Percentiles rank a stretch among this genome's conserved stretches.
Conservation (phyloP, 2,329 filamentous ascomycete genomes). For the Colletotrichum zoysiae region DNA sequence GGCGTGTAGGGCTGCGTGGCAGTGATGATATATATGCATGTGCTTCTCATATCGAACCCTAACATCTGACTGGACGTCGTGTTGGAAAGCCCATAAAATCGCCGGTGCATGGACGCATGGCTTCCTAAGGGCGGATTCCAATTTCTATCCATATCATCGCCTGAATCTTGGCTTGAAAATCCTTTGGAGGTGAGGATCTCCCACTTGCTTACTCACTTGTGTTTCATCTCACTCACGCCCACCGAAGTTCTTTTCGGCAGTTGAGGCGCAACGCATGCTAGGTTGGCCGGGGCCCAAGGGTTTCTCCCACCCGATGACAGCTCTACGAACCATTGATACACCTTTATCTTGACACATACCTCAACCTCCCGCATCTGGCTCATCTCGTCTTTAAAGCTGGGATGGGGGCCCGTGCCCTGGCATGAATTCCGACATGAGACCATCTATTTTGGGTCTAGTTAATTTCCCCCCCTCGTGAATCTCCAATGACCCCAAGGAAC, state of each 20-base stretch:
- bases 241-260: neutral
- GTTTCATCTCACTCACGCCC: slow-evolving; percentile 1
- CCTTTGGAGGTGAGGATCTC: neutral
- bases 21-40: slow-evolving; percentile 17
- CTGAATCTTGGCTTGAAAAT: neutral
- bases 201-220: neutral
- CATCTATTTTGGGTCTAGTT: slow-evolving; percentile 27
- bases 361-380: neutral
- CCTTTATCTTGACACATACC: neutral
- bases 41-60: neutral
- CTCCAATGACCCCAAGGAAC: slow-evolving; percentile 1
- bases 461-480: neutral
- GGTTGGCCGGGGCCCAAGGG: too few species aligned
- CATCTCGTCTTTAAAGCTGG: neutral
- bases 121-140: too few species aligned
- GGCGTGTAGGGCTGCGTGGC: slow-evolving; percentile 15
- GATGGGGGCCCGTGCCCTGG: slow-evolving; percentile 33
- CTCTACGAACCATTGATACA: neutral
- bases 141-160: too few species aligned
- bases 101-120: too few species aligned
- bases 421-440: slow-evolving; percentile 21
- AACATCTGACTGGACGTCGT: too few species aligned
- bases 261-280: too few species aligned
- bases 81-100: neutral
- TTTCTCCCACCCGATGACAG: neutral